A percentile compares a stretch with the other conserved stretches of the same genome.
phyloP scores from a whole-genome alignment of 768 basidiomycete genomes.

The Leccinum truebloodii region DNA sequence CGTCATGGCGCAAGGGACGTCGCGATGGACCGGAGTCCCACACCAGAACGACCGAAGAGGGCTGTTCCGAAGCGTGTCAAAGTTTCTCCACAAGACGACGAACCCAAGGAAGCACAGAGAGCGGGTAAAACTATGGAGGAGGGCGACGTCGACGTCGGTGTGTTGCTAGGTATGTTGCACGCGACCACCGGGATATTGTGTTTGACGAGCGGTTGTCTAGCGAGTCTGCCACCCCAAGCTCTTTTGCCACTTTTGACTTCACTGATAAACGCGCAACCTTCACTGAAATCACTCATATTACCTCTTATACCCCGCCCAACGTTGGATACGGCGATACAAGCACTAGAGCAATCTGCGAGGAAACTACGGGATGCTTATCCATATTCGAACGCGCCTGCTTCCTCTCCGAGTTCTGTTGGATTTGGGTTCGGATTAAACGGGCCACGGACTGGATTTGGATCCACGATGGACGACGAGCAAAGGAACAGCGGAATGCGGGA shows the following conservation, averaged over 20 bases:
- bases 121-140: slow-evolving; percentile 47
- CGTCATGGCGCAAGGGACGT: slow-evolving; percentile 49
- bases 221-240: slow-evolving; percentile 77
- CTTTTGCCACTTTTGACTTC: slow-evolving; percentile 72
- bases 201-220: slow-evolving; percentile 40
- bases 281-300: slow-evolving; percentile 68
- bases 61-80: slow-evolving; percentile 65
- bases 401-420: slow-evolving; percentile 35
- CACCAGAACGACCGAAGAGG: slow-evolving; percentile 76
- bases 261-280: slow-evolving; percentile 65
- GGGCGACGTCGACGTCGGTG: slow-evolving; percentile 67
- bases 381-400: slow-evolving; percentile 58
- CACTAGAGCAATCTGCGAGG: slow-evolving; percentile 64
- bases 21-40: slow-evolving; percentile 84
- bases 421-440: slow-evolving; percentile 28
- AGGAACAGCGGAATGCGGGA: slow-evolving; percentile 62
- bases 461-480: slow-evolving; percentile 30
- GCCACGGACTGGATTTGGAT: slow-evolving; percentile 35
- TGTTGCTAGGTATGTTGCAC: slow-evolving; percentile 61
- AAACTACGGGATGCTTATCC: slow-evolving; percentile 83
- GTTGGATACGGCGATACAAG: slow-evolving; percentile 69
- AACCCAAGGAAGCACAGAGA: slow-evolving; percentile 48
- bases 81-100: slow-evolving; percentile 25
- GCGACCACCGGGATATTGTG: slow-evolving; percentile 1
- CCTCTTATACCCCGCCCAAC: slow-evolving; percentile 85